Base-by-base conservation (phyloP, 805 yeast species). In the Ogataea trehaloabstinens region DNA sequence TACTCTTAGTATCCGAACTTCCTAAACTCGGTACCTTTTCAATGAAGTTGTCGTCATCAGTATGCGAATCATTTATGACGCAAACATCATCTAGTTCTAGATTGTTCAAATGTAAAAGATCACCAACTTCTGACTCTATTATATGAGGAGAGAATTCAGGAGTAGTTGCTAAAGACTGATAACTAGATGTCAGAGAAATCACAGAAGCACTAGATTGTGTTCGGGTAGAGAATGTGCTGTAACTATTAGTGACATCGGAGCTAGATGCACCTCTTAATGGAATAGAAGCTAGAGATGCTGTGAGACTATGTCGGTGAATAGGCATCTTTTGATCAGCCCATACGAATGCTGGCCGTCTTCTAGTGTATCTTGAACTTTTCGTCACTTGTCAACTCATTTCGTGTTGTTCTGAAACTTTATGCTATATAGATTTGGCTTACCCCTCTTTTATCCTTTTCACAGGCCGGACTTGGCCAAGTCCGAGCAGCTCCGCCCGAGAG, bases 101-200 rank as follows among this genome's bases (percentile, higher is more conserved):
- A 19, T 51, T 53, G 19, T 48, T 43, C 4, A 53, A 41, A 4
- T 48, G 51, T 11, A 59, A 33, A 16, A 59, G 35, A 28, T 46
- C 42, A 4, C 63, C 63, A 15, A 59, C 56, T 34, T 60, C 65
- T 6, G 45, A 46, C 16, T 54, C 52, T 5, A 59, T 53, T 31
- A 57, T 17, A 15, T 40, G 37, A n/a, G 64, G 63, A 11, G 61
- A 58, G 33, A 52, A 59, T 28, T 57, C 61, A 5, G 64, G 63
- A 6, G 63, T 58, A 3, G 63, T 52, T 10, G 38, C 48, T 7
- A 51, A 28, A 13, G 61, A 53, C 25, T 47, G 38, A 22, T 12
- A 22, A 12, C 16, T 16, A 7, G 30, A 8, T 11, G 30, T 16
- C 6, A 44, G 16, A 2, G 57, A 49, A 3, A 40, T 35, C 18